phyloP scores from a whole-genome alignment of 2,329 filamentous ascomycete species.

The Xylariaceae sp. region DNA sequence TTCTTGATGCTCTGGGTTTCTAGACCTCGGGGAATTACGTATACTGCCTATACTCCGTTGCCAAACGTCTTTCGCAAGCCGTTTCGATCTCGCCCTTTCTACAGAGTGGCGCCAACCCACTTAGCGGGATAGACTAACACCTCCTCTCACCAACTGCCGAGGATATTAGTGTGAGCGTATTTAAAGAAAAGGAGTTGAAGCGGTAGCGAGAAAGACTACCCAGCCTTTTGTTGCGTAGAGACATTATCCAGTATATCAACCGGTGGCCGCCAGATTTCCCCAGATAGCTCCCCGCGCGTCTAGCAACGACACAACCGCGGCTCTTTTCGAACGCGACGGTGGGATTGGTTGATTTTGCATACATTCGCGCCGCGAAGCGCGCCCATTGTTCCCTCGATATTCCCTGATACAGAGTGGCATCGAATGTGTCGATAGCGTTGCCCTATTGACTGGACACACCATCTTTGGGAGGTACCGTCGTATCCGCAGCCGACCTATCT shows the following conservation, averaged over 20 bases:
- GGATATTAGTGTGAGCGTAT: no score
- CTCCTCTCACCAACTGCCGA: no score
- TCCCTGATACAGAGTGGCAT: constrained; percentile 6
- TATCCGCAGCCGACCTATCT: constrained; percentile 14
- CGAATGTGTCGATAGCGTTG: constrained; percentile 21
- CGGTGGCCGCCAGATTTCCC: constrained; percentile 21
- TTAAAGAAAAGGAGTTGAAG: constrained; percentile 12
- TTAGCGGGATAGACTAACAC: no score
- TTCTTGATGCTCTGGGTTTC: no score
- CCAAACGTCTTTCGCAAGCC: no score
- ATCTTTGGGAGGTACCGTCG: constrained; percentile 7
- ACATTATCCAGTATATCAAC: constrained; percentile 27
- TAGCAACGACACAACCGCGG: constrained; percentile 7
- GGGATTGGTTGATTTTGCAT: constrained; percentile 11
- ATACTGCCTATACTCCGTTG: no score
- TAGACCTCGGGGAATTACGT: no score
- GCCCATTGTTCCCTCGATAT: constrained; percentile 19
- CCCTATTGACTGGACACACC: constrained; percentile 13
- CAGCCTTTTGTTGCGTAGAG: constrained; percentile 17
- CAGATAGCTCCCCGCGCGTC: constrained; percentile 24
- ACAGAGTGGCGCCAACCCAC: no score
- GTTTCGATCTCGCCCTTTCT: no score
- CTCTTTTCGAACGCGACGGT: constrained; percentile 5
- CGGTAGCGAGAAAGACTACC: constrained; percentile 18
- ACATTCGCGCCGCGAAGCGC: constrained; percentile 25